A percentile compares a stretch with the other conserved stretches of the same genome.
phyloP scores from a whole-genome alignment of 2,329 filamentous ascomycete species.

The Colletotrichum camelliae region DNA sequence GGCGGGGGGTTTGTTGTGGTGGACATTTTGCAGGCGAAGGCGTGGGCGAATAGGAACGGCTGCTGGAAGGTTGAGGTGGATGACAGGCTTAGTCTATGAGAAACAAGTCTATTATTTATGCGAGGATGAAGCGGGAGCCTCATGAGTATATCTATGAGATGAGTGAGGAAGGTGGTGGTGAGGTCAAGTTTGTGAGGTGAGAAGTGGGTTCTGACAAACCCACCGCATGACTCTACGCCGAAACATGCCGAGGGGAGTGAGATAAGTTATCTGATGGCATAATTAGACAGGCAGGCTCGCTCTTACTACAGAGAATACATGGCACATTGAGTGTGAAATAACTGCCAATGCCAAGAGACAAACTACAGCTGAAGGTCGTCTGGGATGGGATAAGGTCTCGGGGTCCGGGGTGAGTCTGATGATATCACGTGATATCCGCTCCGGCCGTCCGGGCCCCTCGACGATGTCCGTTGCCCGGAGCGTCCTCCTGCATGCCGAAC shows the following conservation, averaged over 20 bases:
- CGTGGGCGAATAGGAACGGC: not conserved
- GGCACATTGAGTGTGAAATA: not conserved
- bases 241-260: not conserved
- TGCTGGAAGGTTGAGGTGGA: not conserved
- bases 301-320: not conserved
- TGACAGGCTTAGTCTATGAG: not conserved
- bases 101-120: not conserved
- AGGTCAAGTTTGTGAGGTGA: not conserved
- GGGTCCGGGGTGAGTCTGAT: not conserved
- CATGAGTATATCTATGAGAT: not conserved
- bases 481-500: not conserved
- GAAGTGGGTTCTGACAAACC: constrained; percentile 10
- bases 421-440: not conserved
- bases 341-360: not conserved
- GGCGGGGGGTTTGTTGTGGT: constrained; percentile 7
- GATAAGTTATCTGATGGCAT: not conserved
- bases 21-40: constrained; percentile 2
- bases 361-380: accelerated
- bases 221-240: constrained; percentile 13
- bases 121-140: not conserved
- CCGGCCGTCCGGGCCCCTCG: not conserved
- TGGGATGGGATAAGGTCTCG: not conserved
- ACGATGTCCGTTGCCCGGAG: not conserved
- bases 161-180: not conserved
- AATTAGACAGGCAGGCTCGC: not conserved